Evolutionary conservation across 2,329 filamentous ascomycete species (phyloP), one percentile per base, ranked within the genome.

Genomic region (Sclerotinia sclerotiorum): DNA sequence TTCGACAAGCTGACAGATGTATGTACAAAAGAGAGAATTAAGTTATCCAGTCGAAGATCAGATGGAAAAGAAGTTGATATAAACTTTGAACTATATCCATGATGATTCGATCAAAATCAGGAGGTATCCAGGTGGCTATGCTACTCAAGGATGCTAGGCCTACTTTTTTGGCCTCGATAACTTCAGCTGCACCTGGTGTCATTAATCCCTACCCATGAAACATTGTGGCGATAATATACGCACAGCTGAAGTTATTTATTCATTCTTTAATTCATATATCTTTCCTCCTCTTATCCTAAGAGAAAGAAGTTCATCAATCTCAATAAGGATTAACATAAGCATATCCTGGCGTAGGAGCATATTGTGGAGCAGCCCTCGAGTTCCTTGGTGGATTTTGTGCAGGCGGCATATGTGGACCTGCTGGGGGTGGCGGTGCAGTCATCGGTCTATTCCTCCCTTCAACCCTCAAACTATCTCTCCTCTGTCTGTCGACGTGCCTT

Each of bases 311-410:
- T 60, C 32, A 32, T 67, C 24, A 52, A n/a, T 51, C 44, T 68
- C 66, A 68, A 54, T 68, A 68, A 42, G 67, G 61, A 10, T 21
- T 49, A 24, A 72, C 70, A 68, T 72, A 72, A 10, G 62, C 65
- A 68, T 69, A 71, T 27, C 70, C 70, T 13, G 56, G 64, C 19
- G 69, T 64, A 17, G 70, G 70, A 29, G 70, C 69, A 57, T 68
- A 64, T 42, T 39, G 24, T 29, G 66, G 49, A 42, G 46, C 10
- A 21, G 19, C 60, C 39, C 65, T 68, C 48, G 65, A 67, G 42
- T 13, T 62, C 32, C 60, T 24, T 19, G 35, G 46, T 24, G 56
- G 15, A 68, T 48, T 57, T 17, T n/a, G 63, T 32, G 63, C 63
- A 49, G 65, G 65, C 24, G 57, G 57, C 44, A 48, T 48, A 29